Evolutionary conservation across 345 rosid species (phyloP).

Genomic region (Linum lewisii): DNA sequence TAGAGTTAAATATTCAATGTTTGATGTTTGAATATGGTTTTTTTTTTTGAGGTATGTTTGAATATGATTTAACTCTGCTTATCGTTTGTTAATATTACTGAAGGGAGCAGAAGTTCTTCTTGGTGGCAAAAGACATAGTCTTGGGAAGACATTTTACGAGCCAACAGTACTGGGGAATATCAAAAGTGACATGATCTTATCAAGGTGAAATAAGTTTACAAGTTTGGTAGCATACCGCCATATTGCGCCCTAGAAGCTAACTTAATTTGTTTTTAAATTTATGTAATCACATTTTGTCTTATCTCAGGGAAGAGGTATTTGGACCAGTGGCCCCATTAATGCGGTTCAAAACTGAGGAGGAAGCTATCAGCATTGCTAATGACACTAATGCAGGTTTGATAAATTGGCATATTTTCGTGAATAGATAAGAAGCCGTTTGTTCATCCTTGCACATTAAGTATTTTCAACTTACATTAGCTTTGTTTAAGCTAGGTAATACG

Average conservation of each 20-base stretch:
- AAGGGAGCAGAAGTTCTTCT: conserved; percentile 91
- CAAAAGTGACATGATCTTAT: conserved; percentile 51
- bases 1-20: neutral
- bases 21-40: neutral
- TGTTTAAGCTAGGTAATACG: neutral
- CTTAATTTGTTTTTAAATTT: neutral
- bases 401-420: neutral
- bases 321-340: conserved; percentile 94
- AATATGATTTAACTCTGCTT: neutral
- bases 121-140: conserved; percentile 88
- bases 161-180: conserved; percentile 78
- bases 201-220: conserved; percentile 41
- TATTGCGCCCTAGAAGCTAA: neutral
- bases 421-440: neutral
- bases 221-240: neutral
- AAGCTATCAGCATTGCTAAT: conserved; percentile 70
- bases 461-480: neutral
- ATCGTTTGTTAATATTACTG: conserved; percentile 5
- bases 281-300: neutral
- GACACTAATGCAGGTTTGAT: conserved; percentile 73
- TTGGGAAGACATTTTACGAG: conserved; percentile 90
- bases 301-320: conserved; percentile 76
- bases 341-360: conserved; percentile 82
- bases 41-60: neutral
- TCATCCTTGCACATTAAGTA: conserved; percentile 1